Base-by-base conservation (phyloP, 176 grass and related monocot species). In the Cymbopogon citratus region DNA sequence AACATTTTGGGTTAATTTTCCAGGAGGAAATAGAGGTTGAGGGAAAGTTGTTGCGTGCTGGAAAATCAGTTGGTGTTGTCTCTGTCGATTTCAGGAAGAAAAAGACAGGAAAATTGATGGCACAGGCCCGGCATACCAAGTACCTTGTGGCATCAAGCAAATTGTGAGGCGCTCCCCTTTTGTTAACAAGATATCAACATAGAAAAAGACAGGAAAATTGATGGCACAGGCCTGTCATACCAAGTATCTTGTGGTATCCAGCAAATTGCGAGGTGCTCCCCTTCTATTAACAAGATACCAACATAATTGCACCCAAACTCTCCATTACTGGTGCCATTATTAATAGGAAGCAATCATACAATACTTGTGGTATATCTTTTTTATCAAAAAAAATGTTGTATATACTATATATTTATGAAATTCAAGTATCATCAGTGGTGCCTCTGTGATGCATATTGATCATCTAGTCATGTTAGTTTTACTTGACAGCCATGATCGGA, bases 11-110 rank as follows among this genome's bases (percentile, higher is more conserved):
- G 54, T 63, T 70, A 43, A 78, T 91, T 83, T 56, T 45, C 36
- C 84, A 99, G 97, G 93, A 96, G 83, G 97, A 93, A 90, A 87
- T 99, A 74, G 97, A 99, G 85, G 83, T 99, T 24, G 91, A 99
- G 68, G 87, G 45, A 9, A 96, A 93, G 78, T 62, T 99, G 25
- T 84, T 93, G 87, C 84, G 73, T 57, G 85, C 77, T 74, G 91
- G 93, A 74, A 90, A 99, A 74, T 84, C 91, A 60, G 49, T 93
- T 14, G 93, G 82, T 26, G 85, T 91, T 3, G 33, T 81, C 39
- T 91, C 90, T 39, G 60, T 98, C 57, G 90, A 98, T 86, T 87
- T 98, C 64, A 88, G 88, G 79, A 94, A 91, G 74, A 99, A 96
- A 80, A 91, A 23, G 66, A 91, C 76, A 8, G 91, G 89, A 19